phyloP scores from a whole-genome alignment of 2,329 filamentous ascomycete genomes.

The Monosporascus ibericus region DNA sequence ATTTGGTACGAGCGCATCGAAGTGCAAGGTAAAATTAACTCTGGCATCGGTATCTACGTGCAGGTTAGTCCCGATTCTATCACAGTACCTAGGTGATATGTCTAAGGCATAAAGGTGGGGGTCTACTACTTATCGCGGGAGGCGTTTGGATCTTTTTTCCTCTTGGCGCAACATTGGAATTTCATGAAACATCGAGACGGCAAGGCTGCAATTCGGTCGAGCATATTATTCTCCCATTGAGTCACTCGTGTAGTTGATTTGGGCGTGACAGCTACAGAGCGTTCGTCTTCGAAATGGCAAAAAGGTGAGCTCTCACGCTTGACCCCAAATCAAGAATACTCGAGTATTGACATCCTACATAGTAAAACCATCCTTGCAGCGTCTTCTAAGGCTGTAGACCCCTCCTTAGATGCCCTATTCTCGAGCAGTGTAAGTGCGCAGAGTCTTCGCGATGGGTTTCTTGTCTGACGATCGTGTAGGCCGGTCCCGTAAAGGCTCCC shows the following conservation, averaged over 20 bases:
- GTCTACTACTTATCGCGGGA: neutral
- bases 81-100: no score
- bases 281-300: conserved; percentile 22
- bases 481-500: conserved; percentile 44
- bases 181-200: no score
- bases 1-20: no score
- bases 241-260: neutral
- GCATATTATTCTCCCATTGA: no score
- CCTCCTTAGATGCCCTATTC: conserved; percentile 64
- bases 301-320: conserved; percentile 17
- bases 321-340: neutral
- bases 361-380: conserved; percentile 36
- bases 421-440: conserved; percentile 58
- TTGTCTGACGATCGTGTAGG: conserved; percentile 26
- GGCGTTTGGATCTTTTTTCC: no score
- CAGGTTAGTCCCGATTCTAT: neutral
- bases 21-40: neutral
- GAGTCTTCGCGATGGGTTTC: conserved; percentile 1
- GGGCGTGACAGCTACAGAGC: neutral
- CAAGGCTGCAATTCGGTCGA: neutral
- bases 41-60: neutral
- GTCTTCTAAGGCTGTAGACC: conserved; percentile 56
- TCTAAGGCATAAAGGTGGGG: no score
- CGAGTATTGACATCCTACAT: conserved; percentile 10
- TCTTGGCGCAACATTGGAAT: no score